phyloP scores from a whole-genome alignment of 495 filamentous ascomycete genomes.

The Podospora didyma region DNA sequence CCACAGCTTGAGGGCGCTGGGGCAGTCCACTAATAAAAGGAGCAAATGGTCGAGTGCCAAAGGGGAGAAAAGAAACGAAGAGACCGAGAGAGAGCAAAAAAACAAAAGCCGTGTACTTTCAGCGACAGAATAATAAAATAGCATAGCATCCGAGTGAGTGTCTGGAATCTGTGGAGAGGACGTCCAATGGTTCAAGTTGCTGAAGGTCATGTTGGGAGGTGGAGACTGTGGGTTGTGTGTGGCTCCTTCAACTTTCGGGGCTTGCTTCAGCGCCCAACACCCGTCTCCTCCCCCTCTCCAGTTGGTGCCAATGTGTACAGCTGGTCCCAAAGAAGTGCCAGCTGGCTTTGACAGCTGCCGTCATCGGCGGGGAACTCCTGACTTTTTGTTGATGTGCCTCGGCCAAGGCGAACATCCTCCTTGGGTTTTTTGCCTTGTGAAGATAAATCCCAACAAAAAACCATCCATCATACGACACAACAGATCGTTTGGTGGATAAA shows the following conservation, averaged over 20 bases:
- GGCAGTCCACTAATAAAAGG: background rate
- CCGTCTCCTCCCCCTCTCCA: no score
- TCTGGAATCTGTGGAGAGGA: no score
- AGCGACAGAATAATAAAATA: no score
- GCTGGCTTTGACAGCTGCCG: no score
- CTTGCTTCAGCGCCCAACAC: no score
- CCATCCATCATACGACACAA: background rate
- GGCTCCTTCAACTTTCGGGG: no score
- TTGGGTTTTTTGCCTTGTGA: background rate
- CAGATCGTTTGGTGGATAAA: background rate
- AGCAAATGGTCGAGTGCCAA: background rate
- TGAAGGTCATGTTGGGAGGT: background rate
- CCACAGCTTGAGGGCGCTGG: background rate
- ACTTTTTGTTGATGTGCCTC: background rate
- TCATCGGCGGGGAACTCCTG: background rate
- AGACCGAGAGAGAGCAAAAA: background rate
- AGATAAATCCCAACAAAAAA: background rate
- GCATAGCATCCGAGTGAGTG: no score
- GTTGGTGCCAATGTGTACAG: no score
- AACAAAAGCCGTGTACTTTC: background rate
- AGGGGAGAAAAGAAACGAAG: background rate
- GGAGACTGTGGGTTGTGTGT: no score
- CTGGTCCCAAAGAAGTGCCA: no score
- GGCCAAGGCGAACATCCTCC: background rate
- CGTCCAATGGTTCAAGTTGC: no score